Conservation (phyloP, 148 eudicot species). For the Chenopodium quinoa region DNA sequence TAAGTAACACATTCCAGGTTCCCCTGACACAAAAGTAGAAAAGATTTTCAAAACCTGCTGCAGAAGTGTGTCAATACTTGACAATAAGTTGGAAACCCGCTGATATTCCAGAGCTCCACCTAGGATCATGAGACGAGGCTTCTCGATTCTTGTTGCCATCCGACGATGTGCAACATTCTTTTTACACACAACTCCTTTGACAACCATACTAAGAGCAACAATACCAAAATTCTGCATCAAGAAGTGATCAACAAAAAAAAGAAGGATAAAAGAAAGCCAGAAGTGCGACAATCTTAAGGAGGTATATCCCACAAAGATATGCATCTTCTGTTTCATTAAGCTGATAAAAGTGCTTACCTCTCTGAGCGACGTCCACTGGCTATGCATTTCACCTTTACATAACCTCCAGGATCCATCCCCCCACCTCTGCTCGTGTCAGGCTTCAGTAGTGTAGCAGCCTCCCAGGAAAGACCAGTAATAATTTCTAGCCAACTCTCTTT, state of each 20-base stretch:
- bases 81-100: slow-evolving; percentile 76
- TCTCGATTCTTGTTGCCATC: slow-evolving; percentile 83
- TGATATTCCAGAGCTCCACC: slow-evolving; percentile 98
- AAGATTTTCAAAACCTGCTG: slow-evolving; percentile 65
- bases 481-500: slow-evolving; percentile 90
- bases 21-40: background rate
- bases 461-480: slow-evolving; percentile 88
- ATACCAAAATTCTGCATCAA: slow-evolving; percentile 23
- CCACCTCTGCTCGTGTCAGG: slow-evolving; percentile 94
- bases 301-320: background rate
- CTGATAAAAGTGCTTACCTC: slow-evolving; percentile 46
- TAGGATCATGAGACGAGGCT: slow-evolving; percentile 79
- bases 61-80: slow-evolving; percentile 89
- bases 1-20: background rate
- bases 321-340: background rate
- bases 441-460: slow-evolving; percentile 88
- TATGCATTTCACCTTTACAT: slow-evolving; percentile 93
- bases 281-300: background rate
- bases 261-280: slow-evolving; percentile 6
- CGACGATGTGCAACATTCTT: slow-evolving; percentile 95
- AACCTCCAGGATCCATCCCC: slow-evolving; percentile 99
- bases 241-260: background rate
- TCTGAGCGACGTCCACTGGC: slow-evolving; percentile 79
- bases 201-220: slow-evolving; percentile 51
- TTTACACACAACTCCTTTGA: slow-evolving; percentile 94